phyloP scores from a whole-genome alignment of 345 rosid genomes.

The Microthlaspi erraticum region DNA sequence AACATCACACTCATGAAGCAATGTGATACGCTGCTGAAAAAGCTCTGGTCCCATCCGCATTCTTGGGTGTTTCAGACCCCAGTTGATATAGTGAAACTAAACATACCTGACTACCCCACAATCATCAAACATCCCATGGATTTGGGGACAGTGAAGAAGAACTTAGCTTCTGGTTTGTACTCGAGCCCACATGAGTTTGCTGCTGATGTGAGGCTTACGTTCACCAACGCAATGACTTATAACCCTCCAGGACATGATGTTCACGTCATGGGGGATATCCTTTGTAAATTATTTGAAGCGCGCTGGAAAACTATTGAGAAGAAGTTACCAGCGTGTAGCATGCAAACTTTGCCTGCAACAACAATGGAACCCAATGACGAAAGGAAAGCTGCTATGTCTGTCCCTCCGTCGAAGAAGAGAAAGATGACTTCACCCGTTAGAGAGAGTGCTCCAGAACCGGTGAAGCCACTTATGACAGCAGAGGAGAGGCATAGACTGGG shows the following conservation, averaged over 20 bases:
- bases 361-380: conserved; percentile 46
- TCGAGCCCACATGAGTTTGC: conserved; percentile 76
- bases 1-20: conserved; percentile 76
- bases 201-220: conserved; percentile 85
- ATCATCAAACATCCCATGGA: conserved; percentile 93
- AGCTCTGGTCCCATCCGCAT: conserved; percentile 75
- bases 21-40: conserved; percentile 68
- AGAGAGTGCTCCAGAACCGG: conserved; percentile 56
- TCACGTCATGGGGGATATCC: conserved; percentile 81
- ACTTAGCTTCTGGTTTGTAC: conserved; percentile 65
- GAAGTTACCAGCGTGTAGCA: conserved; percentile 51
- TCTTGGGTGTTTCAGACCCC: conserved; percentile 89
- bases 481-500: conserved; percentile 71
- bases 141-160: conserved; percentile 77
- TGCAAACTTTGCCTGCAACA: conserved; percentile 47
- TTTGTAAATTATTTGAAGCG: conserved; percentile 70
- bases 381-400: conserved; percentile 47
- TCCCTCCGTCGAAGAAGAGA: conserved; percentile 68
- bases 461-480: conserved; percentile 58
- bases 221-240: conserved; percentile 87
- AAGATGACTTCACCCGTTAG: conserved; percentile 52
- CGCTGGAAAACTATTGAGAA: conserved; percentile 89
- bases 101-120: conserved; percentile 81
- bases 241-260: conserved; percentile 90
- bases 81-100: conserved; percentile 77